Evolutionary conservation across 2,329 filamentous ascomycete genomes (phyloP), one percentile per base, ranked within the genome.

Genomic region (Dryadomyces quercivorus): DNA sequence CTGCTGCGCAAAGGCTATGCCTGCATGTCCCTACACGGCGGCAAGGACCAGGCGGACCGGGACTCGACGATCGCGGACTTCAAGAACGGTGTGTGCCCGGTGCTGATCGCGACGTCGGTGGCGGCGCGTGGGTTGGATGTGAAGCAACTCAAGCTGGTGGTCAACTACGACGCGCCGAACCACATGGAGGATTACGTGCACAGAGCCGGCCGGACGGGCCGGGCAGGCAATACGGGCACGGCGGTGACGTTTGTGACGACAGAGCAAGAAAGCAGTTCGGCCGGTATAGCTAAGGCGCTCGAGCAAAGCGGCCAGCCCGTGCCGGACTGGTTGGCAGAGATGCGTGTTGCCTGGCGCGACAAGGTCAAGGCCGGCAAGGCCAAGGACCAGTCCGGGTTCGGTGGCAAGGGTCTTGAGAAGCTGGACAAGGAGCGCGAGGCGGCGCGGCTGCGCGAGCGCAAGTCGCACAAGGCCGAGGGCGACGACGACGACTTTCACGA

Each of bases 161-260:
- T 98, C 70, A 97, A 97, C 70, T 96, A 89, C 66, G 91, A 96
- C 65, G 88, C 86, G 1, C 92, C 91, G 1, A 95, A 95, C 63
- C 91, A 97, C 70, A 70, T 95, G 58, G 93, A 98, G 70, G 93
- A 97, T 65, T 97, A 97, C 64, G 92, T 97, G 44, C 93, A 96
- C 67, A 85, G 93, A 59, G 89, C 88, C 54, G 93, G 93, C 50
- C 88, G 93, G 62, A 97, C 93, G 8, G 93, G 93, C 12, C 85
- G 93, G 65, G 93, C 93, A 48, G 93, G 93, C 44, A 95, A 96
- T 64, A 95, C 83, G 21, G 93, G 93, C 59, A 95, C 90, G 43
- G 93, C 93, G 0, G 88, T 98, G 51, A 98, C 93, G 0, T 95
- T 97, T 65, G 75, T 98, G 56, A 94, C 89, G 0, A 85, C 88